Base-by-base conservation (phyloP, 495 filamentous ascomycete species). In the Patellaria atrata region DNA sequence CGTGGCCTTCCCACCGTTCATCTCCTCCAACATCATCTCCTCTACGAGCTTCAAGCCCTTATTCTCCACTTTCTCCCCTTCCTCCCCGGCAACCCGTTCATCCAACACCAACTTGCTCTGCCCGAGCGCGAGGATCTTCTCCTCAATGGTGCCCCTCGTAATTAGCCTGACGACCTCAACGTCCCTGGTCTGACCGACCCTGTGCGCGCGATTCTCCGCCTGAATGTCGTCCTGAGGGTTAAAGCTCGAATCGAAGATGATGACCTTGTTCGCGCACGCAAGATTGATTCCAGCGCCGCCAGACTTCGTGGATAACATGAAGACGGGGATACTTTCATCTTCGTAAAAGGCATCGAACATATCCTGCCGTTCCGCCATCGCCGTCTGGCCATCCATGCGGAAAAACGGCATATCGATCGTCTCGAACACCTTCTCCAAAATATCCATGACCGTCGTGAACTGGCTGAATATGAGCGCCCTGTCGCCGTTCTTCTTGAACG, bases 171-270 rank as follows among this genome's bases (percentile, higher is more conserved):
- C 61, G 31, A 97, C 75, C 48, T 96, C 89, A 2, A 97, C 89
- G 12, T 84, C 79, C 17, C 80, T 60, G 6, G 67, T 85, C 55
- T 97, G 89, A 1, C 89, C 91, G 8, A 97, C 81, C 3, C 89
- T 74, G 59, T 97, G 89, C 1, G 89, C 89, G 13, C 89, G 79
- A 51, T 97, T 94, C 58, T 94, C 86, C 0, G 89, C 89, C 54
- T 97, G 89, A 1, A 89, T 68, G 50, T 97, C 89, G 37, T 94
- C 85, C 54, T 97, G 89, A 0, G 89, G 89, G 47, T 97, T 97
- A 57, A 96, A 94, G 19, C 71, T 77, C 33, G 79, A 81, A 56
- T 97, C 89, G 51, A 96, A 94, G 49, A 97, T 87, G 54, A 97
- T 71, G 40, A 97, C 86, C 62, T 93, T 94, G 60, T 96, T 96